phyloP scores from a whole-genome alignment of 148 eudicot genomes.

The Spergularia marina region DNA sequence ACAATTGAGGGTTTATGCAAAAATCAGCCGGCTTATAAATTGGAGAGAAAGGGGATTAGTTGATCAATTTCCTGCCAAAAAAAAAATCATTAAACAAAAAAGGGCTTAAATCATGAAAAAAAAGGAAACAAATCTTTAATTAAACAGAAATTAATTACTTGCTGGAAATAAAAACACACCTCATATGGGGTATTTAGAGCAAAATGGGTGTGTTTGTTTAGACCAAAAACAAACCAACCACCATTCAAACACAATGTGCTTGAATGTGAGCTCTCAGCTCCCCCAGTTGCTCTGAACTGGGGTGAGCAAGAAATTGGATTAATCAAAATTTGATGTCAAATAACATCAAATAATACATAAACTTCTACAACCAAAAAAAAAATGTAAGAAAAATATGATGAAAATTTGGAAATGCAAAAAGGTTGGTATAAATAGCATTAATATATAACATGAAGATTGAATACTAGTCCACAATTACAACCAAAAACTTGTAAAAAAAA shows the following conservation, averaged over 20 bases:
- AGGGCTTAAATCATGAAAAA: background rate
- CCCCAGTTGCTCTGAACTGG: constrained; percentile 34
- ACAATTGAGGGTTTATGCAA: background rate
- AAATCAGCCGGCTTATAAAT: background rate
- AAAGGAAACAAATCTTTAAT: background rate
- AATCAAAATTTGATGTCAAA: background rate
- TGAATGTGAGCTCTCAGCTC: constrained; percentile 6
- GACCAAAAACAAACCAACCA: constrained; percentile 13
- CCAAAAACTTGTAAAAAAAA: background rate
- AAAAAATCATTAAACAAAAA: background rate
- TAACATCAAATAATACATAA: background rate
- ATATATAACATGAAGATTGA: background rate
- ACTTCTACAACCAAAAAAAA: background rate
- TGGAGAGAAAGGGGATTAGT: constrained; percentile 9
- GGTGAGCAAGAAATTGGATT: constrained; percentile 22
- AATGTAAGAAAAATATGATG: background rate
- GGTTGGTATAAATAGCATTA: background rate
- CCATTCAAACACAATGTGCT: constrained; percentile 5
- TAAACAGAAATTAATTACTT: constrained; percentile 5
- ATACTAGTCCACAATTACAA: background rate
- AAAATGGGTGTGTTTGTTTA: constrained; percentile 8
- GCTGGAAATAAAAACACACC: background rate
- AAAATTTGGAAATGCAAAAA: background rate
- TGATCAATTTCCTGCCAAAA: background rate
- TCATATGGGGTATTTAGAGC: background rate